phyloP scores from a whole-genome alignment of 2,329 filamentous ascomycete genomes.

The Beauveria varroae region DNA sequence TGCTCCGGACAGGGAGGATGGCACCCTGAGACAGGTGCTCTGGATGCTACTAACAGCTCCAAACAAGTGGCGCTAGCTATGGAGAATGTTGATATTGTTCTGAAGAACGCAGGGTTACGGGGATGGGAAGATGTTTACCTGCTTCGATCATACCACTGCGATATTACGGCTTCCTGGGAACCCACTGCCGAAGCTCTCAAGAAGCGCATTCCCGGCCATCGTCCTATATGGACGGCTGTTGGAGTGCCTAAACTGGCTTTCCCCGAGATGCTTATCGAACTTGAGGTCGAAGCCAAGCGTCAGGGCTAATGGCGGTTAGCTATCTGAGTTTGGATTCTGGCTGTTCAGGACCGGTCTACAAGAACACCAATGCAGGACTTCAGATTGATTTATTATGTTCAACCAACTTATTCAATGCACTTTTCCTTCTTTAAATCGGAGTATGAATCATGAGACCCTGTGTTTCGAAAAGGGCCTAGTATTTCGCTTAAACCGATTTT shows the following conservation, averaged over 20 bases:
- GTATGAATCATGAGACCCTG: too few relatives aligned
- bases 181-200: neutral
- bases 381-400: too few relatives aligned
- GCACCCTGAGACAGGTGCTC: constrained; percentile 12
- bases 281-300: neutral
- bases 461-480: too few relatives aligned
- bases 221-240: neutral
- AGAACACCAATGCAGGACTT: too few relatives aligned
- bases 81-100: constrained; percentile 19
- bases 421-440: too few relatives aligned
- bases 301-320: too few relatives aligned
- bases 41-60: constrained; percentile 12
- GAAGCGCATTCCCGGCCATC: neutral
- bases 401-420: too few relatives aligned
- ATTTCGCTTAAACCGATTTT: too few relatives aligned
- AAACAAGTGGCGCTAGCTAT: constrained; percentile 12
- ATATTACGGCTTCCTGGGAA: constrained; percentile 14
- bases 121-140: constrained; percentile 23
- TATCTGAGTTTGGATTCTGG: too few relatives aligned
- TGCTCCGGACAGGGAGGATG: constrained; percentile 20
- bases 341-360: too few relatives aligned
- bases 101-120: constrained; percentile 17
- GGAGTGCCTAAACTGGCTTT: neutral
- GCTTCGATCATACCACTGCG: constrained; percentile 18
- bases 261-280: neutral